Base-by-base conservation (phyloP, 805 yeast genomes). In the Sugiyamaella boreocaroliniensis region DNA sequence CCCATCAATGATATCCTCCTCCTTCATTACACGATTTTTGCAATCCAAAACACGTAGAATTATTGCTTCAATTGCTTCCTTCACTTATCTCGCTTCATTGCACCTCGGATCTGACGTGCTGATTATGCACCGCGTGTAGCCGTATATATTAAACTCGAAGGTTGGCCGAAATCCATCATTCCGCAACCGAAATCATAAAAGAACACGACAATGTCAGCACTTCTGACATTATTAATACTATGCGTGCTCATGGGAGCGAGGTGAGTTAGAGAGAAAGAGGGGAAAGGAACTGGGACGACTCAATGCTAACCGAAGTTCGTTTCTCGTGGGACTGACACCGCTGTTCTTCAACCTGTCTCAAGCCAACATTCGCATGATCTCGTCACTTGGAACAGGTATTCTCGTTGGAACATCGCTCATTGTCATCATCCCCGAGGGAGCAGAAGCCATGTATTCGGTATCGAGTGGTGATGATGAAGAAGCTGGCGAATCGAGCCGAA, bases 361-460 rank as follows among this genome's bases (percentile, higher is more conserved):
- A 1, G 49, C 58, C 12, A 64, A 63, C 45, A 61, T 78, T 41
- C 65, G 70, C 34, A 58, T 62, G 41, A 64, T 79, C 5, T 76
- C 86, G 2, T 68, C 76, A 11, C 67, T 82, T 47, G 81, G 85
- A 50, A 73, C 76, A 59, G 89, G 89, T 1, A 68, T 84, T 18
- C 70, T 84, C 49, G 68, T 83, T 5, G 82, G 87, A 4, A 77
- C 88, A 0, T 74, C 85, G 1, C 64, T 83, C 50, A 71, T 77
- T 9, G 70, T 84, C 15, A 77, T 84, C 22, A 73, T 84, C 16
- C 89, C 89, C 0, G 89, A 84, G 63, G 88, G 87, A 2, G 70
- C 79, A 16, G 79, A 75, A 55, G 72, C 75, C 4, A 58, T 76
- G 43, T 69, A 67, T 54, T 60, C 52, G 14, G 53, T 50, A 29